Evolutionary conservation across 768 basidiomycete genomes (phyloP).

Genomic region (Lactarius trivialis): DNA sequence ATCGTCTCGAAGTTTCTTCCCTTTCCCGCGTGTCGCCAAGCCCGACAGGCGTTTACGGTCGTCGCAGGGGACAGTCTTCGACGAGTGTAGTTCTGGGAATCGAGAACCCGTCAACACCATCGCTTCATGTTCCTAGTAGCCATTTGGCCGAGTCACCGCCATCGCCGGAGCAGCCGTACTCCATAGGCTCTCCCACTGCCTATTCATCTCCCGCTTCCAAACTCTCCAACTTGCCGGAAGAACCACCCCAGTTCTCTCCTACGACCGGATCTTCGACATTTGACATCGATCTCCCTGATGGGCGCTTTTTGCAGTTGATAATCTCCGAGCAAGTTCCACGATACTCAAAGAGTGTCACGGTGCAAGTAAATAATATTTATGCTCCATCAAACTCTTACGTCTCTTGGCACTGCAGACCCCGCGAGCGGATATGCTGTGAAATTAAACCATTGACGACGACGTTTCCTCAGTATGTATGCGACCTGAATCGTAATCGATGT

Average conservation of each 20-base stretch:
- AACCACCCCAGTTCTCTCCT: neutral
- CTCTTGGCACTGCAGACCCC: neutral
- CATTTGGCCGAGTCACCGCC: no score
- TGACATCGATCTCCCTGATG: neutral
- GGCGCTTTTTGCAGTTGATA: neutral
- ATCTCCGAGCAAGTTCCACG: neutral
- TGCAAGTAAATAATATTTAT: neutral
- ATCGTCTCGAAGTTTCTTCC: neutral
- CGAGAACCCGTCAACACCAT: neutral
- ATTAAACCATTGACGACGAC: neutral
- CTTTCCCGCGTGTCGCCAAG: no score
- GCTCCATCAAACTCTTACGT: neutral
- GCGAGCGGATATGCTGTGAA: neutral
- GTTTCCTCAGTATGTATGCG: neutral
- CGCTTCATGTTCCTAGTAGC: neutral
- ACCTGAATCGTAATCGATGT: neutral
- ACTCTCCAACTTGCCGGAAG: neutral
- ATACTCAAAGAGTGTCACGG: neutral
- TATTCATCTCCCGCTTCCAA: neutral
- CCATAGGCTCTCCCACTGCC: neutral
- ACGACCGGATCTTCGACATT: neutral
- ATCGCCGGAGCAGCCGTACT: neutral
- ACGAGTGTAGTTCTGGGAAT: neutral
- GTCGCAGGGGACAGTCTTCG: neutral
- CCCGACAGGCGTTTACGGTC: neutral